phyloP scores from a whole-genome alignment of 495 filamentous ascomycete species.

The Penicillium cinerascens region DNA sequence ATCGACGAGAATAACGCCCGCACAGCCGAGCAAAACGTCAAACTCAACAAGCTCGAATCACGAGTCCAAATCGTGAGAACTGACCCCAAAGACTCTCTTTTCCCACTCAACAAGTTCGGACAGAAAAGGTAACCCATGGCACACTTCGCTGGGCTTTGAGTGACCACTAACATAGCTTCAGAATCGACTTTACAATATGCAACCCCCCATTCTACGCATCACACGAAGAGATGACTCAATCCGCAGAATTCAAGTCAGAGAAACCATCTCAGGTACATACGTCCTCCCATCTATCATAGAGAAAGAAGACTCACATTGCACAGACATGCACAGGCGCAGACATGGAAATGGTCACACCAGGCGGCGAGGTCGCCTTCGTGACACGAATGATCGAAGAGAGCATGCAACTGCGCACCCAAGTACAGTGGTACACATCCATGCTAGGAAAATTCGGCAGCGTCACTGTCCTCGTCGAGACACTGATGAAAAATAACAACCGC shows the following conservation, averaged over 20 bases:
- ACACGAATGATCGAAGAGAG: conserved; percentile 73
- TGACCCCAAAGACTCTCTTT: conserved; percentile 46
- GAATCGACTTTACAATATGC: conserved; percentile 86
- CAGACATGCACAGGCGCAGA: conserved; percentile 74
- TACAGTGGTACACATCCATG: conserved; percentile 92
- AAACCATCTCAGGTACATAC: conserved; percentile 60
- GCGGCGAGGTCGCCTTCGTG: conserved; percentile 82
- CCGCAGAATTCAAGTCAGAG: conserved; percentile 60
- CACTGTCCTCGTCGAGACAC: conserved; percentile 53
- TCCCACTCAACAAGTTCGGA: conserved; percentile 51
- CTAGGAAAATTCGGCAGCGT: conserved; percentile 79
- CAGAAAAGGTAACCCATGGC: conserved; percentile 40
- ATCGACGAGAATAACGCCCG: conserved; percentile 69
- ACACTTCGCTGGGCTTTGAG: not conserved
- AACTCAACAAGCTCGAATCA: conserved; percentile 57
- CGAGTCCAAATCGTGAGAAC: conserved; percentile 64
- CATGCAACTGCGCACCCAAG: conserved; percentile 50
- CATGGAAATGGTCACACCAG: conserved; percentile 81
- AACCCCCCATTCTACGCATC: conserved; percentile 94
- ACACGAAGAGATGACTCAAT: conserved; percentile 59
- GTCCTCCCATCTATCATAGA: not conserved
- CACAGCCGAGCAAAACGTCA: conserved; percentile 62
- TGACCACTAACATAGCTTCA: conserved; percentile 15
- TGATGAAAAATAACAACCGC: conserved; percentile 55
- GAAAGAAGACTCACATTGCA: not conserved